Base-by-base conservation (phyloP, 2,329 filamentous ascomycete species). In the Daldinia eschscholtzii region DNA sequence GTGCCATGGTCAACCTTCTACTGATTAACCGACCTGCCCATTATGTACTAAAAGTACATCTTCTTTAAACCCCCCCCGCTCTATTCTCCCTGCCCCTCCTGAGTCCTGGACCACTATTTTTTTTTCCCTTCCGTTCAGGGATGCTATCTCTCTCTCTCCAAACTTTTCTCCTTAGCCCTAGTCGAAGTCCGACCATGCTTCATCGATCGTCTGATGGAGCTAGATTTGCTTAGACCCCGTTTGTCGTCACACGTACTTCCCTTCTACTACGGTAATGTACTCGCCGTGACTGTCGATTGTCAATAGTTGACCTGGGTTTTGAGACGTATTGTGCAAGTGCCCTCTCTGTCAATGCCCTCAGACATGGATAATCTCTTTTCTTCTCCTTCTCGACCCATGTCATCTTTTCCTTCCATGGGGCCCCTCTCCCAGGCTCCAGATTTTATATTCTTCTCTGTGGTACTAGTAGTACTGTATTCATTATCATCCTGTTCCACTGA, bases 201-300 rank as follows among this genome's bases (percentile, higher is more conserved):
- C 69, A 69, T 71, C 64, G 72, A 74, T 75, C 68, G 71, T 74
- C 71, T 75, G 72, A 74, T 75, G 68, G 72, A 72, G 62, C 61
- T 62, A 61, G 70, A 67, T 66, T 70, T 72, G 69, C 73, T 74
- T 68, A 67, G 70, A 39, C 70, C 72, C 68, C 60, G 64, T 71
- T 70, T 68, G 71, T 70, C 69, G 70, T 73, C 71, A 72, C 72
- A 74, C 66, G 57, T 30, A 42, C 10, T 44, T 44, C 39, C n/a
- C 39, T 57, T 23, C 30, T 33, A 33, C 30, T 33, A 35, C 10
- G 33, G 30, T 23, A 23, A 23, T 39, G 37, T 64, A 57, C 56
- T 70, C 65, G 61, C 59, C 61, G 59, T 68, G 58, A 65, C 69
- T 6, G 30, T 33, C 20, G 35, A 12, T 13, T 62, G 60, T 69